phyloP scores from a whole-genome alignment of 768 basidiomycete genomes.

The Lentinula edodes region DNA sequence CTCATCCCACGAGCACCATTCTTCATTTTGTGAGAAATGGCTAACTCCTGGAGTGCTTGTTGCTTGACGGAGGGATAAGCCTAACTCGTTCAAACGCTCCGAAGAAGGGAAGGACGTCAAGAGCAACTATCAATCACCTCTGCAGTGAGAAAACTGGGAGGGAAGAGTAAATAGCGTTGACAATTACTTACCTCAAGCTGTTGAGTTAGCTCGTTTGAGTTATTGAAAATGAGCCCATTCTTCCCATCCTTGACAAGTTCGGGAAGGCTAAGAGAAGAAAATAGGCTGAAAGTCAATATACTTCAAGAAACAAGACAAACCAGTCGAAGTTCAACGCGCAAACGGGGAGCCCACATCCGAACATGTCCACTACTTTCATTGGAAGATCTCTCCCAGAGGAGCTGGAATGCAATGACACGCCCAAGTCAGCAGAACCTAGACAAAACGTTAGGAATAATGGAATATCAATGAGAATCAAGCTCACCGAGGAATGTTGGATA shows the following conservation, averaged over 20 bases:
- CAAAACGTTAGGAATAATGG: not conserved
- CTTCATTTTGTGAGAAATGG: constrained; percentile 11
- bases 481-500: constrained; percentile 80
- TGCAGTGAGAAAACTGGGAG: not conserved
- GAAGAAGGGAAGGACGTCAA: constrained; percentile 59
- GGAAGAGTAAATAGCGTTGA: constrained; percentile 13
- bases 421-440: constrained; percentile 84
- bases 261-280: constrained; percentile 46
- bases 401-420: constrained; percentile 86
- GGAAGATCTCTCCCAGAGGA: constrained; percentile 90
- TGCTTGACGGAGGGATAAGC: constrained; percentile 37
- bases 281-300: not conserved
- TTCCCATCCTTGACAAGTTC: constrained; percentile 83
- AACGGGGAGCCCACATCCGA: constrained; percentile 92
- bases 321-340: constrained; percentile 84
- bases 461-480: not conserved
- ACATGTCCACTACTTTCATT: constrained; percentile 99
- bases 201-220: constrained; percentile 58
- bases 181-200: constrained; percentile 55
- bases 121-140: constrained; percentile 34
- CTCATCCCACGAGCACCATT: constrained; percentile 74
- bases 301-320: constrained; percentile 32
- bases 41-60: constrained; percentile 14
- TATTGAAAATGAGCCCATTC: constrained; percentile 79
- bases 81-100: constrained; percentile 41